Percentiles rank a stretch among this genome's conserved stretches.
Conservation (phyloP, 208 protist species). For the Novymonas esmeraldas region DNA sequence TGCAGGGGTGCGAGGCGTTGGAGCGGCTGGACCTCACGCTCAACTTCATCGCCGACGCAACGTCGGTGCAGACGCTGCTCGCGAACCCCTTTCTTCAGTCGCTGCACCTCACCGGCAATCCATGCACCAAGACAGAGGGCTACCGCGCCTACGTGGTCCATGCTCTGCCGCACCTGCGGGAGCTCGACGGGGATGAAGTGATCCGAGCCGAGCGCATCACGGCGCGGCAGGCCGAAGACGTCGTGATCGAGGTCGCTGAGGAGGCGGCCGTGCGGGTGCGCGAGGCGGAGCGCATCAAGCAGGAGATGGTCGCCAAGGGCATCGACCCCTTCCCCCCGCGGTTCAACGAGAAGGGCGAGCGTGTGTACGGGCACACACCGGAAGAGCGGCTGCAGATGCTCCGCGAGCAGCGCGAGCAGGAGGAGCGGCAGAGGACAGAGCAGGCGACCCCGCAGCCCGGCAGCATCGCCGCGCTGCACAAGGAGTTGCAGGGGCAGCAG, state of each 20-base stretch:
- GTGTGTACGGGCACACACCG: constrained; percentile 89
- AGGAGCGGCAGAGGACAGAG: constrained; percentile 43
- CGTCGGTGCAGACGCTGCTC: constrained; percentile 69
- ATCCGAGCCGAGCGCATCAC: constrained; percentile 85
- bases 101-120: constrained; percentile 96
- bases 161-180: constrained; percentile 91
- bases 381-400: constrained; percentile 91
- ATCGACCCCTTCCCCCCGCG: constrained; percentile 80
- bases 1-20: constrained; percentile 94
- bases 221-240: constrained; percentile 84
- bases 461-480: constrained; percentile 61
- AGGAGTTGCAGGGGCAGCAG: constrained; percentile 59
- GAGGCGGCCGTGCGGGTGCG: constrained; percentile 52
- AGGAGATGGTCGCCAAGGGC: constrained; percentile 67
- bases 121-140: constrained; percentile 86
- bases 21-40: constrained; percentile 97
- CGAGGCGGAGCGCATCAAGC: constrained; percentile 73
- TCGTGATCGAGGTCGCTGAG: constrained; percentile 45
- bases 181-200: constrained; percentile 91
- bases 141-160: constrained; percentile 94
- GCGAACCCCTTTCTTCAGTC: constrained; percentile 87
- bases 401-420: constrained; percentile 78
- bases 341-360: constrained; percentile 91
- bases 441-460: constrained; percentile 38
- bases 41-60: constrained; percentile 96